phyloP scores from a whole-genome alignment of 306 rosid species.

The Inga leiocalycina region DNA sequence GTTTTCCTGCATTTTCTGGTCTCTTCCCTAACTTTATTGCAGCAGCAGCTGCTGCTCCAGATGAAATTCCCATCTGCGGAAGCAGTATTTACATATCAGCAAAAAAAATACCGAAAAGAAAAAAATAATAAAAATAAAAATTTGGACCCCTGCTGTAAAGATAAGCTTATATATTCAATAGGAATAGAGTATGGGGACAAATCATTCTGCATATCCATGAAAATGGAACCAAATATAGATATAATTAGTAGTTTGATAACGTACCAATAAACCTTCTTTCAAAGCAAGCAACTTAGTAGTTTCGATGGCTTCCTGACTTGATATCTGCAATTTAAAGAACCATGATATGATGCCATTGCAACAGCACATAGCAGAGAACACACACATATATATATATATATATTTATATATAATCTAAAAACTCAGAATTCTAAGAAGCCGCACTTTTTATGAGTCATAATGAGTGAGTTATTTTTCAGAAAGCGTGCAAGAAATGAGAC shows the following conservation, averaged over 20 bases:
- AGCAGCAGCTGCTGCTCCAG: conserved; percentile 80
- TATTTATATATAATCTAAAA: background rate
- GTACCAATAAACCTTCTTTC: conserved; percentile 87
- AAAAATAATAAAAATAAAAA: background rate
- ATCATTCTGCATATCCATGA: background rate
- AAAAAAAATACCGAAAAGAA: background rate
- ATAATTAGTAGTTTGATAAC: background rate
- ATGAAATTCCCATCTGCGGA: conserved; percentile 77
- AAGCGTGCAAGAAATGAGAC: background rate
- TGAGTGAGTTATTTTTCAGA: background rate
- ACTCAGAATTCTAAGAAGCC: background rate
- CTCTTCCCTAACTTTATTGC: conserved; percentile 69
- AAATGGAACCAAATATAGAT: background rate
- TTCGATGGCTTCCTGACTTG: conserved; percentile 75
- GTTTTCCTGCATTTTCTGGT: conserved; percentile 77
- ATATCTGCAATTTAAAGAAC: conserved; percentile 46
- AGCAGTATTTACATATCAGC: background rate
- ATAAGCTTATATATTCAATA: background rate
- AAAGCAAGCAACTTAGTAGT: conserved; percentile 67
- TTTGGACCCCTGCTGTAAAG: background rate
- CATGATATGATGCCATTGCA: background rate
- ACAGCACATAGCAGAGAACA: background rate
- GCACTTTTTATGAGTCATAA: background rate
- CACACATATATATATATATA: background rate
- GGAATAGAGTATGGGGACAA: background rate